A percentile compares a stretch with the other conserved stretches of the same genome.
phyloP scores from a whole-genome alignment of 164 flowering plant species.

The Aristolochia fimbriata region DNA sequence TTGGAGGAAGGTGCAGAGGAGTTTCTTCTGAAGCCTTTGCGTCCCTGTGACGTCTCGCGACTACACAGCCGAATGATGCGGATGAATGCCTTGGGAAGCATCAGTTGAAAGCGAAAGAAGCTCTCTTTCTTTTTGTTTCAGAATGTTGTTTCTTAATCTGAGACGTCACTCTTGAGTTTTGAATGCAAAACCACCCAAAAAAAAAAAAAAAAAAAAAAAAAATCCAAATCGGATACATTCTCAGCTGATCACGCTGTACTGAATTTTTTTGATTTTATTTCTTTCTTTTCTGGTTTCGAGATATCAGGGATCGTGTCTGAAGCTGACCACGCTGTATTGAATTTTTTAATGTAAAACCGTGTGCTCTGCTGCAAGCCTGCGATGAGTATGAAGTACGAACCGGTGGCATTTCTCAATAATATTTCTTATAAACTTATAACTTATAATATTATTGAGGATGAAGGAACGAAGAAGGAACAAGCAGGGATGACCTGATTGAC shows the following conservation, averaged over 20 bases:
- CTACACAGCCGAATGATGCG: slow-evolving; percentile 25
- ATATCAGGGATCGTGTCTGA: not conserved
- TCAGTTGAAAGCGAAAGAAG: not conserved
- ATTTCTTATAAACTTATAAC: not conserved
- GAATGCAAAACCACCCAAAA: no score
- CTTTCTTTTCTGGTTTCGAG: not conserved
- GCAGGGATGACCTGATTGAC: not conserved
- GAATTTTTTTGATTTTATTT: not conserved
- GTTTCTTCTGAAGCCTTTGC: slow-evolving; percentile 65
- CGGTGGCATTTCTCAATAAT: not conserved
- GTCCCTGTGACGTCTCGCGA: slow-evolving; percentile 45
- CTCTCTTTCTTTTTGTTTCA: not conserved
- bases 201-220: not conserved
- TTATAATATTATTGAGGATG: no score
- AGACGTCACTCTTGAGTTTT: not conserved
- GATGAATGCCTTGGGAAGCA: slow-evolving; percentile 1
- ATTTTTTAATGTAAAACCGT: no score
- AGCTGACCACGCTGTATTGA: not conserved
- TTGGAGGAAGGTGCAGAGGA: slow-evolving; percentile 69
- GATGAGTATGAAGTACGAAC: no score
- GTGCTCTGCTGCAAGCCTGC: no score
- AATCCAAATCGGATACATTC: not conserved
- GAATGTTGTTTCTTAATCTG: not conserved
- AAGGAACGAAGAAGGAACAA: not conserved
- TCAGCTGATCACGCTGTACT: no score